Conservation (phyloP, 2,329 filamentous ascomycete species). For the Macroventuria anomochaeta region DNA sequence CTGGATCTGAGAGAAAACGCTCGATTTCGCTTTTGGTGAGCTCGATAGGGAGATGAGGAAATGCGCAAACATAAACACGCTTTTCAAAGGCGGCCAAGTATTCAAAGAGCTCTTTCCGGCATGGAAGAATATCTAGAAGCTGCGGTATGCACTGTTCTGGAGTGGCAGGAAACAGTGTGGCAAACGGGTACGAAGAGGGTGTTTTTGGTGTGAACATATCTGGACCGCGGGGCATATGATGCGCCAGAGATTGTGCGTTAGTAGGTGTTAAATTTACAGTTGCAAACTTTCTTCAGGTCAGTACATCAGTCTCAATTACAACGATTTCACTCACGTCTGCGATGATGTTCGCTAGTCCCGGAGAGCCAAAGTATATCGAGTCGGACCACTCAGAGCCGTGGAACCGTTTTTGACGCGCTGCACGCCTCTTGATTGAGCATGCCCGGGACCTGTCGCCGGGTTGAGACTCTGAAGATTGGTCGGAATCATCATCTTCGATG, state of each 20-base stretch:
- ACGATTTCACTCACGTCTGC: conserved; percentile 48
- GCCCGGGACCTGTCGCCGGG: conserved; percentile 26
- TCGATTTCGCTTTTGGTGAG: conserved; percentile 54
- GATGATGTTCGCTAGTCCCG: conserved; percentile 56
- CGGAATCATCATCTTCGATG: conserved; percentile 49
- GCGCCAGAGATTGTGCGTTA: conserved; percentile 49
- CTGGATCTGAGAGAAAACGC: conserved; percentile 52
- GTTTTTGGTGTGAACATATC: conserved; percentile 52
- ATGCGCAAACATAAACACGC: conserved; percentile 53
- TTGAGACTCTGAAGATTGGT: conserved; percentile 32
- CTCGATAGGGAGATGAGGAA: conserved; percentile 55
- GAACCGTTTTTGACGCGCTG: conserved; percentile 47
- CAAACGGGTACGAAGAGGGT: conserved; percentile 53
- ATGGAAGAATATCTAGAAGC: conserved; percentile 49
- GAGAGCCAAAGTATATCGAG: conserved; percentile 59
- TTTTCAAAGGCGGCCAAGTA: conserved; percentile 53
- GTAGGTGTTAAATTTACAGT: conserved; percentile 47
- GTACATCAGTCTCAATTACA: conserved; percentile 7
- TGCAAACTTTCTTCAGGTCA: conserved; percentile 50
- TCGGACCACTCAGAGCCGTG: conserved; percentile 50
- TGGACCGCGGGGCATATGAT: conserved; percentile 51
- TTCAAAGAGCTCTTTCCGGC: conserved; percentile 47
- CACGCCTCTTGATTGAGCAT: conserved; percentile 33
- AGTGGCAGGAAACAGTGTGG: conserved; percentile 51
- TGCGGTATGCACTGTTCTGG: conserved; percentile 45